phyloP scores from a whole-genome alignment of 805 yeast species.

The Spencermartinsiella europaea region DNA sequence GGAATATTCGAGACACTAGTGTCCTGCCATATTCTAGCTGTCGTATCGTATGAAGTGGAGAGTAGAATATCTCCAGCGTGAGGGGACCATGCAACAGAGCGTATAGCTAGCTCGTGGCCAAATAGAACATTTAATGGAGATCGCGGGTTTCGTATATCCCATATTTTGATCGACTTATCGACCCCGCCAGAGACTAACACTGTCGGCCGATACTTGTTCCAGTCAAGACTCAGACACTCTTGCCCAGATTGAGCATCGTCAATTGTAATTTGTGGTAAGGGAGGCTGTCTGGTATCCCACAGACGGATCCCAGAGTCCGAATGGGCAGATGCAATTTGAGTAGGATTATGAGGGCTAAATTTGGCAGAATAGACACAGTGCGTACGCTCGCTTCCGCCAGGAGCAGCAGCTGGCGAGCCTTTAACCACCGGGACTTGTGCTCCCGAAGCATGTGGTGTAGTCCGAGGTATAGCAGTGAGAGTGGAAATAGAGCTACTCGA shows the following conservation, averaged over 20 bases:
- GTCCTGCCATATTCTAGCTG: conserved; percentile 81
- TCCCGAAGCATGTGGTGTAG: neutral
- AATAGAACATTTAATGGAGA: conserved; percentile 69
- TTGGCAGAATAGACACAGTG: conserved; percentile 75
- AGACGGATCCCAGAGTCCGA: conserved; percentile 70
- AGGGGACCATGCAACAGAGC: conserved; percentile 85
- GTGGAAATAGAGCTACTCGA: conserved; percentile 18
- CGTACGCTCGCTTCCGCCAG: conserved; percentile 17
- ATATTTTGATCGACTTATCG: conserved; percentile 73
- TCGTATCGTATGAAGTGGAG: conserved; percentile 88
- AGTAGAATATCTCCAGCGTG: conserved; percentile 67
- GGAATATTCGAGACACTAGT: conserved; percentile 54
- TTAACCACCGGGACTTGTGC: conserved; percentile 14
- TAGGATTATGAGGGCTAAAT: conserved; percentile 82
- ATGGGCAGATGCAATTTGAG: conserved; percentile 60
- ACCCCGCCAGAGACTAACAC: conserved; percentile 89
- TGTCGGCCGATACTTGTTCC: conserved; percentile 81
- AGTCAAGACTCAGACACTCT: conserved; percentile 77
- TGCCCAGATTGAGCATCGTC: conserved; percentile 68
- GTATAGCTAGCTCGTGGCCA: conserved; percentile 87
- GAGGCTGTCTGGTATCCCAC: conserved; percentile 64
- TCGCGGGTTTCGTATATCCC: conserved; percentile 77
- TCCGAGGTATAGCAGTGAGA: conserved; percentile 4
- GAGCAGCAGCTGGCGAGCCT: conserved; percentile 26
- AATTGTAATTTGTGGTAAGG: conserved; percentile 41